Evolutionary conservation across 805 yeast species (phyloP), one percentile per base, ranked within the genome.

Genomic region (Nakazawaea ishiwadae): DNA sequence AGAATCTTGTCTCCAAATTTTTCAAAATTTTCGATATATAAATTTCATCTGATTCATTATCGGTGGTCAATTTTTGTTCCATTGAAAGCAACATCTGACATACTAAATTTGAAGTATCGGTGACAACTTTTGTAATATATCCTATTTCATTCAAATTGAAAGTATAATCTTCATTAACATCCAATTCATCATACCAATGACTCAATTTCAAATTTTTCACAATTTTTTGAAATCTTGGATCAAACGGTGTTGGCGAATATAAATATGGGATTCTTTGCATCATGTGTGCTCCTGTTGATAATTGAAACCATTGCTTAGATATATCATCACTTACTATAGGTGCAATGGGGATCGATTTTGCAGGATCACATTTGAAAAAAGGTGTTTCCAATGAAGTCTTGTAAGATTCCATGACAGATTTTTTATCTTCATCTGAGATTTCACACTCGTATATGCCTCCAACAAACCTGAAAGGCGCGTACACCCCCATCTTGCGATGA

Each of bases 381-480:
- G 5, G 42, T 8, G 31, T 46, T 36, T 18, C 39, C 46, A 34
- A 45, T 41, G 40, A 45, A 24, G 21, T 51, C 28, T 24, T 24
- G 14, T 27, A 33, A 2, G 32, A 32, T 3, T 32, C 41, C 23
- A 34, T 27, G 38, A 50, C 58, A 21, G 37, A 45, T 33, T 16
- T 27, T 42, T 63, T 67, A 4, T 48, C 48, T 1, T 52, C 58
- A 15, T 51, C 44, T 2, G 68, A 51, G 1, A 71, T 44, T 10
- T 68, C 59, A 50, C 84, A 78, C 41, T 68, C 68, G 55, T 70
- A 84, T 2, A 83, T 49, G 0, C 79, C 88, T 5, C 90, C 91
- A 2, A 84, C 74, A 60, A 75, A 74, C 0, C 78, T 69, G 15
- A 68, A 62, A 0, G 88, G 86, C 12, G 75, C 60, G 51, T 67